Evolutionary conservation across 2,329 filamentous ascomycete species (phyloP), one percentile per base, ranked within the genome.

Genomic region (Phaeosphaeria sp.): DNA sequence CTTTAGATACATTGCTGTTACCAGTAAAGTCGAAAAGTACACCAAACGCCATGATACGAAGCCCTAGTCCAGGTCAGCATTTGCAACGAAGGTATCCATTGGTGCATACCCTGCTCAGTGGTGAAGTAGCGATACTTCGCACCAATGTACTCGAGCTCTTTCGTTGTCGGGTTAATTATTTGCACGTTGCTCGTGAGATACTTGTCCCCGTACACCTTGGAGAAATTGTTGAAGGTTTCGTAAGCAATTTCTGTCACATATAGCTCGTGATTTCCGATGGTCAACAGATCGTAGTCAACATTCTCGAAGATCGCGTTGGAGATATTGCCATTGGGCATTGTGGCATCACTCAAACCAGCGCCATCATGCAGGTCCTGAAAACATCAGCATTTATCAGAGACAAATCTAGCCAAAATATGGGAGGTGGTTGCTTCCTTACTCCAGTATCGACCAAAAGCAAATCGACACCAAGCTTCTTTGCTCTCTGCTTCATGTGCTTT

Each of bases 211-310:
- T 86, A 90, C 57, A 83, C 81, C 54, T 82, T 83, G 39, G 84
- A 82, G 64, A 89, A 88, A 51, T 85, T 81, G 59, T 79, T 79
- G 68, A 87, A 86, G 10, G 85, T 85, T 66, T 89, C 83, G 59
- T 88, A 88, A 0, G 87, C 83, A 50, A 89, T 82, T 27, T 86
- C 82, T 10, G 83, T 82, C 10, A 87, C 80, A 67, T 89, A 89
- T 6, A 90, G 81, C 75, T 90, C 88, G 64, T 90, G 87, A 68
- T 90, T 89, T 2, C 85, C 83, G 55, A 85, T 83, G 2, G 82
- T 82, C 42, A 86, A 73, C 22, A 86, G 62, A 64, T 85, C 83
- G 62, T 85, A 85, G 56, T 85, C 80, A 27, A 84, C 62, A 17
- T 82, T 80, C 65, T 83, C 77, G 62, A 84, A 85, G 50, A 85